Evolutionary conservation across 768 basidiomycete genomes (phyloP), one percentile per base, ranked within the genome.

Genomic region (Hirschioporus abietinus): DNA sequence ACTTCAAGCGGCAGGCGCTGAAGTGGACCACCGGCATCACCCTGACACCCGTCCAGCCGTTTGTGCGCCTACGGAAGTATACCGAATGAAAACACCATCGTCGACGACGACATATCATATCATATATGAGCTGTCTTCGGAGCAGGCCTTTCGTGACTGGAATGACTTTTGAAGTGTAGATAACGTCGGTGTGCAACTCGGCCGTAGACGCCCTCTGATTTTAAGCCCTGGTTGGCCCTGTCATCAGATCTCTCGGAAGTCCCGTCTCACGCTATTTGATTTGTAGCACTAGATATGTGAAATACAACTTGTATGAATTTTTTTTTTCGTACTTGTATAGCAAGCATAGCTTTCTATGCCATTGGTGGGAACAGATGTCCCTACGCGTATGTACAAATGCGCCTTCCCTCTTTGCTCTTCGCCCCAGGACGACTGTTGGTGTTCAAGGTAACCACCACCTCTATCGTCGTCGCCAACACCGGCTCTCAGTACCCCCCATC

Each of bases 11-110:
- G 24, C 60, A 57, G 0, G 25, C 84, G 23, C 67, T 80, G 18
- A 66, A 73, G 18, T 84, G 81, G 82, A 75, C 65, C 52, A 73
- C 77, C 1, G 74, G 76, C 10, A 63, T 81, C 15, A 77, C 80
- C 0, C 68, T 78, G 66, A 76, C 71, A 20, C 83, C 82, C 0
- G 62, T 68, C 52, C 76, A 77, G 15, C 27, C 72, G 0, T 67
- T 68, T 18, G 72, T 77, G 24, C 72, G 71, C 58, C 27, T 77
- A 4, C 70, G 69, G 42, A 52, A 52, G 42, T 52, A 52, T 15
- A 52, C 42, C 42, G 42, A 52, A 52, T 52, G 42, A 52, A 52
- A 12, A 52, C 15, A 52, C 42, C 20, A 52, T 20, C 42, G 42
- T 52, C 42, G 42, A 52, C 42, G 42, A 52, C 20, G 42, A 52